Conservation (phyloP, 1,284 basidiomycete genomes). For the Tylopilus sp. region DNA sequence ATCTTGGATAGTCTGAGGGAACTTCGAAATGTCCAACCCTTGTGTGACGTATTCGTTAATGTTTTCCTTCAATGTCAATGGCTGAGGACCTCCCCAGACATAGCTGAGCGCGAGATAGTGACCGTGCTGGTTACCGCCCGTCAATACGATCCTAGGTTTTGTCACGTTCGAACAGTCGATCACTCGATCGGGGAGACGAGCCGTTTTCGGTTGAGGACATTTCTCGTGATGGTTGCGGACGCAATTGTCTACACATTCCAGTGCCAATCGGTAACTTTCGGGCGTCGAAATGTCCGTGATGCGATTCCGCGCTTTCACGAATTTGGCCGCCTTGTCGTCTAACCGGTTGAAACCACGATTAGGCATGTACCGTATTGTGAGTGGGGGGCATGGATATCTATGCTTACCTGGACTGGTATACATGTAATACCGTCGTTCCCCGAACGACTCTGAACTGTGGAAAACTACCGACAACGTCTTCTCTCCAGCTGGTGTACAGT, state of each 20-base stretch:
- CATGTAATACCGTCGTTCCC: background rate
- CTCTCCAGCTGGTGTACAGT: conserved; percentile 1
- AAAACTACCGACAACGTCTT: background rate
- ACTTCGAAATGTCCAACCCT: background rate
- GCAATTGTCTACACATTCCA: background rate
- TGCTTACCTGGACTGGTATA: background rate
- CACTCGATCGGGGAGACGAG: background rate
- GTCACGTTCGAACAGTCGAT: background rate
- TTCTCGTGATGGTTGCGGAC: background rate
- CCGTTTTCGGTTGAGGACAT: background rate
- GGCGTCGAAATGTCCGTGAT: background rate
- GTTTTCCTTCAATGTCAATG: background rate
- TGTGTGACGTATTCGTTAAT: background rate
- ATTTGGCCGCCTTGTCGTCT: conserved; percentile 1
- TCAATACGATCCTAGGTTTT: background rate
- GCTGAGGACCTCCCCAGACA: conserved; percentile 1
- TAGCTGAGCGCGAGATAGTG: conserved; percentile 1
- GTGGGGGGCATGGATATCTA: background rate
- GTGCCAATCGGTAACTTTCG: background rate
- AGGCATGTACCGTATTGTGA: background rate
- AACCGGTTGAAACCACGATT: background rate
- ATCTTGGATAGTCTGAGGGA: conserved; percentile 2
- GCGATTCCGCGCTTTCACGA: background rate
- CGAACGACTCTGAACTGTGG: background rate
- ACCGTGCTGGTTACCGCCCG: background rate